Base-by-base conservation (phyloP, 257 asterid genomes). In the Perilla frutescens region DNA sequence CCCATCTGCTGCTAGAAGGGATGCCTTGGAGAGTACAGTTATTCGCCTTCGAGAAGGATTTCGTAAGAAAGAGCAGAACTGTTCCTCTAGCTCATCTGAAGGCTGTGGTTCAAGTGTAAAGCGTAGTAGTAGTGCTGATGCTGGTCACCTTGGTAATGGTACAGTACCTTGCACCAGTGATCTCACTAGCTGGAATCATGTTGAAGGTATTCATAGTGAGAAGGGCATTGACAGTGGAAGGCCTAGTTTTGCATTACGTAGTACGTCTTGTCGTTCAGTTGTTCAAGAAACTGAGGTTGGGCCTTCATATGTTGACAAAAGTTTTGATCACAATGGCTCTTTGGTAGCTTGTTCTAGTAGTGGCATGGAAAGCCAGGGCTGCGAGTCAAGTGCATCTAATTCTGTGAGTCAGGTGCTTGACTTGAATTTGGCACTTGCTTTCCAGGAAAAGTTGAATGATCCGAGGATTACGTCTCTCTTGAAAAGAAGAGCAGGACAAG, bases 81-180 rank as follows among this genome's bases (percentile, higher is more conserved):
- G 93, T 81, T 92, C 98, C 56, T 91, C 96, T 68, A 92, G 96
- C 89, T 92, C 98, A 49, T 95, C 99, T 53, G 98, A 92, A 77
- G 99, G 96, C 67, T 90, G 97, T 83, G 97, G 99, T 59, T 95
- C 99, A 48, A 95, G 99, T 83, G 87, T 95, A 69, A 95, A 95
- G 80, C 96, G 98, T 39, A 95, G 97, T 82, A 92, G 99, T 79
- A 92, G 99, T 89, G 98, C 99, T 50, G 98, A 95, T 81, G 97
- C 93, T 70, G 98, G 96, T 55, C 89, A 95, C 76, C 96, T 95
- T 73, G 88, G 89, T 77, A 83, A 81, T 70, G 83, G 80, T 76
- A 74, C 90, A 68, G 90, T 82, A 76, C 96, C 95, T 58, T 79
- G 87, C 77, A 78, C 92, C 8, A 87, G 96, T 75, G 97, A 94